These are phyloP conservation scores for Penicillium ucsense DNA, from an alignment of 495 filamentous ascomycete species.

Conservation along the genomic window DNA sequence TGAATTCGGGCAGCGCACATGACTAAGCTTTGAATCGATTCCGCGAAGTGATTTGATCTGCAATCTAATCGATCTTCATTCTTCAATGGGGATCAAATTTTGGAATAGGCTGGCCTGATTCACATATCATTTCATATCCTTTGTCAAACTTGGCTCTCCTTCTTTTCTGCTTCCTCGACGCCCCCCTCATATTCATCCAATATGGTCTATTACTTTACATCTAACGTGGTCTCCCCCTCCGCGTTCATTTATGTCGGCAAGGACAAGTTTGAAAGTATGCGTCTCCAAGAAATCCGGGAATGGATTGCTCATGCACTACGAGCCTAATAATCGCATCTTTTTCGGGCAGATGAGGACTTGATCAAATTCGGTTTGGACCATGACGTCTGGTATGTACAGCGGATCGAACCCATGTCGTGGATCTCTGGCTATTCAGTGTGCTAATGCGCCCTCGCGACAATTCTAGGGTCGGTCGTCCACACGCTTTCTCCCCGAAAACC, in stretches of 20 bases:
- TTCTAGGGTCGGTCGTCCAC: constrained; percentile 27
- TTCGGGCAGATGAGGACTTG: constrained; percentile 74
- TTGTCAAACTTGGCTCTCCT: constrained; percentile 74
- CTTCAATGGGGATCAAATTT: too few relatives aligned
- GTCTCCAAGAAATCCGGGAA: neutral
- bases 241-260: constrained; percentile 94
- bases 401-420: too few relatives aligned
- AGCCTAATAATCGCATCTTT: constrained; percentile 9
- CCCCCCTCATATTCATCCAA: constrained; percentile 38
- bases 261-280: constrained; percentile 95
- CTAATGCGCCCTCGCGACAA: too few relatives aligned
- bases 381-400: constrained; percentile 71
- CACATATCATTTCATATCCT: neutral
- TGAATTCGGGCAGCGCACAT: neutral
- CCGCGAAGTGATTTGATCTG: neutral
- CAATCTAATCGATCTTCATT: too few relatives aligned
- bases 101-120: too few relatives aligned
- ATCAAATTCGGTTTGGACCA: constrained; percentile 89
- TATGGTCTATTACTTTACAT: constrained; percentile 97
- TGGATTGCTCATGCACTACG: constrained; percentile 2
- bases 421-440: too few relatives aligned
- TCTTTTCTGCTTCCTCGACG: constrained; percentile 78
- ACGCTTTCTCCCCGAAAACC: neutral
- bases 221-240: constrained; percentile 61
- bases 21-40: constrained; percentile 2